Base-by-base conservation (phyloP, 2,329 filamentous ascomycete genomes). In the Fusarium buharicum region DNA sequence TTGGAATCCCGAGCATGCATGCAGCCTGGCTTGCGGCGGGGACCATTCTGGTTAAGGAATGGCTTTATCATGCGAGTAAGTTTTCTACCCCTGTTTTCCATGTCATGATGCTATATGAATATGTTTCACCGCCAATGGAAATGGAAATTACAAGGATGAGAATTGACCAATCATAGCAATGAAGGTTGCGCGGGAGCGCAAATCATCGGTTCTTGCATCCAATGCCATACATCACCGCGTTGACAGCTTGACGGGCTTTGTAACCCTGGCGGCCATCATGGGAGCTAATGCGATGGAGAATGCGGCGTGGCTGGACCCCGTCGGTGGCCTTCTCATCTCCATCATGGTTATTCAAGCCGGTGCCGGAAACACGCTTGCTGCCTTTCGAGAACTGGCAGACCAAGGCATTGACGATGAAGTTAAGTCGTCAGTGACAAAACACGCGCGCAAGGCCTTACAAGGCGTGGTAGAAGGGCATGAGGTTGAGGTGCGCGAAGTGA, bases 151-250 rank as follows among this genome's bases (percentile, higher is more conserved):
- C 34, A 41, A 50, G 36, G 20, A 55, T 43, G 12, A 38, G 18
- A 53, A 33, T 22, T 64, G 55, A 71, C 77, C 53, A 63, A 77
- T 70, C 59, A 31, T 65, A 96, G 92, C 92, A 47, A 96, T 98
- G 89, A 98, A 97, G 80, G 87, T 99, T 59, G 95, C 95, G 40
- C 88, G 88, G 69, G 92, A 97, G 77, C 91, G 94, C 75, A 96
- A 97, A 74, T 98, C 94, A 12, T 96, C 93, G 7, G 93, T 99
- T 57, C 86, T 99, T 20, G 93, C 94, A 34, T 97, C 93, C 55
- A 99, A 99, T 73, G 94, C 95, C 56, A 85, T 98, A 66, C 95
- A 99, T 78, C 95, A 98, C 80, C 92, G 95, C 59, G 89, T 99
- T 73, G 95, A 99, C 77, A 97, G 93, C 55, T 84, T 97, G 53